These are phyloP conservation scores for Alternaria novae-zelandiae DNA, from an alignment of 2,329 filamentous ascomycete genomes.

Conservation along the genomic window DNA sequence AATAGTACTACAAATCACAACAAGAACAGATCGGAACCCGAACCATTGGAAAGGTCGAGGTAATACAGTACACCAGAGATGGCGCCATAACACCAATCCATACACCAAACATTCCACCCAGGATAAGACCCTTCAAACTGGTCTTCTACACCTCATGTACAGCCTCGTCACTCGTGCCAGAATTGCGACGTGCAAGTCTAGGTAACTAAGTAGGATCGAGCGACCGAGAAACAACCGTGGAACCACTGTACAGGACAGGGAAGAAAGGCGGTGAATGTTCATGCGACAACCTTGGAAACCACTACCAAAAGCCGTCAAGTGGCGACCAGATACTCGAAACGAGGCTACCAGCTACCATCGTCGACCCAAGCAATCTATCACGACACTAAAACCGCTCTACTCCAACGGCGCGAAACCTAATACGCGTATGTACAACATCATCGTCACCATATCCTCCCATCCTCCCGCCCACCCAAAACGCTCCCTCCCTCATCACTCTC, in stretches of 20 bases:
- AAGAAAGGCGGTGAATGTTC: not conserved
- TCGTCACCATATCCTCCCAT: not conserved
- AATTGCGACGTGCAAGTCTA: not conserved
- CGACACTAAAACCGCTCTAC: not conserved
- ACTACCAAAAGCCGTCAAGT: not conserved
- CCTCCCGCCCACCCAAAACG: not conserved
- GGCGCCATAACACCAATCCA: not conserved
- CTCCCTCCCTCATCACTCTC: not conserved
- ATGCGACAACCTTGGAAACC: not conserved
- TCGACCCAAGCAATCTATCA: not conserved
- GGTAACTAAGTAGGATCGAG: fast-evolving
- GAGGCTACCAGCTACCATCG: not conserved
- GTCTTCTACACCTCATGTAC: not conserved
- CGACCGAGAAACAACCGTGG: not conserved
- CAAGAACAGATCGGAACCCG: not conserved
- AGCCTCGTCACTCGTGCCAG: not conserved
- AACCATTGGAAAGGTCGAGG: not conserved
- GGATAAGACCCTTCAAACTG: not conserved
- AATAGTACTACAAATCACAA: not conserved
- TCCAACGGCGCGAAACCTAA: not conserved
- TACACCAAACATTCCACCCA: not conserved
- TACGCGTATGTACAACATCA: not conserved
- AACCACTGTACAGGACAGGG: not conserved
- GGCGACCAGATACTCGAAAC: not conserved
- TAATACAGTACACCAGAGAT: not conserved